These are phyloP conservation scores for Hymenoscyphus albidus DNA, from an alignment of 2,329 filamentous ascomycete genomes.

Conservation along the genomic window DNA sequence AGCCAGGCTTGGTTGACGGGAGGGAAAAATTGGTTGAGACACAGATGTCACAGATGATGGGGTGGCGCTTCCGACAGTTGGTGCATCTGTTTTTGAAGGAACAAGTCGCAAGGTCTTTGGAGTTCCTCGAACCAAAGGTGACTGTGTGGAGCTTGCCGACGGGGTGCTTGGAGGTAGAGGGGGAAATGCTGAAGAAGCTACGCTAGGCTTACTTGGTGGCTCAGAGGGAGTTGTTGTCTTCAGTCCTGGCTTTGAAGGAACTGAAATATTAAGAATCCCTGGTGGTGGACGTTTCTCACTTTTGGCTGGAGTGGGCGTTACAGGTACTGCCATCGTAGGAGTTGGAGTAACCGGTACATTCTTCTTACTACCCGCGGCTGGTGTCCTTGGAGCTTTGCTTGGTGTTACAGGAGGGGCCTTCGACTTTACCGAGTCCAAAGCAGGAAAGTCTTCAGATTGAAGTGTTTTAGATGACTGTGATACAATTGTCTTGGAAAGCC, in stretches of 20 bases:
- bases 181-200: constrained; percentile 41
- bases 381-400: constrained; percentile 11
- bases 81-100: constrained; percentile 59
- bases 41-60: constrained; percentile 35
- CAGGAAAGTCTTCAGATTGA: constrained; percentile 61
- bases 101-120: constrained; percentile 68
- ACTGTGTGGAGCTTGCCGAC: constrained; percentile 47
- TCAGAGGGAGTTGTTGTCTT: constrained; percentile 20
- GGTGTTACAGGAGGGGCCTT: constrained; percentile 18
- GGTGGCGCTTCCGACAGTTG: constrained; percentile 36
- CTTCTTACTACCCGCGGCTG: not conserved
- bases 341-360: constrained; percentile 11
- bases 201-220: constrained; percentile 18
- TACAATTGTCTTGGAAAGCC: constrained; percentile 44
- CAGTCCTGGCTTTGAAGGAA: constrained; percentile 40
- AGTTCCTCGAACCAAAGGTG: constrained; percentile 48
- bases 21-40: constrained; percentile 40
- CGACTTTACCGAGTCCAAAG: constrained; percentile 43
- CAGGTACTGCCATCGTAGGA: constrained; percentile 1
- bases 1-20: constrained; percentile 48
- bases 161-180: constrained; percentile 47
- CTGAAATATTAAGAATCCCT: constrained; percentile 47
- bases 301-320: constrained; percentile 17
- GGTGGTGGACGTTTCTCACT: constrained; percentile 27
- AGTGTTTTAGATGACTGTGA: constrained; percentile 36